Percentiles rank a stretch among this genome's conserved stretches.
These are phyloP conservation scores for Cytospora paraplurivora DNA, from an alignment of 2,329 filamentous ascomycete genomes.

Conservation along the genomic window DNA sequence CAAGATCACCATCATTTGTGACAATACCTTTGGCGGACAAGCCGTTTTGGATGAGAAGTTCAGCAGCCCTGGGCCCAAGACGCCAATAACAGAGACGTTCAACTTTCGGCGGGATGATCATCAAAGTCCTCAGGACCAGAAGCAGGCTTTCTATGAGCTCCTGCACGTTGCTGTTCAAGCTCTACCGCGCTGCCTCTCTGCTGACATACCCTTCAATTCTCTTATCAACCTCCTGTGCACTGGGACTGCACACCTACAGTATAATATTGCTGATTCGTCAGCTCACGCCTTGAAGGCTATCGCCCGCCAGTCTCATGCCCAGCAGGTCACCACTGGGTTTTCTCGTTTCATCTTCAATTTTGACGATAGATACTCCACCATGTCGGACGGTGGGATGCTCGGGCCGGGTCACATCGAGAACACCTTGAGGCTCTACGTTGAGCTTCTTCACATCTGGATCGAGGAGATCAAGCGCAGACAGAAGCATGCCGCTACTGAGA, in stretches of 20 bases:
- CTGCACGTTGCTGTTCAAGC: slow-evolving; percentile 95
- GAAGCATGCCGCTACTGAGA: slow-evolving; percentile 68
- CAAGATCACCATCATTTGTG: slow-evolving; percentile 94
- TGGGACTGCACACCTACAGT: slow-evolving; percentile 92
- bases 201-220: slow-evolving; percentile 88
- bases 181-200: slow-evolving; percentile 87
- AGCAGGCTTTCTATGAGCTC: slow-evolving; percentile 93
- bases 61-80: slow-evolving; percentile 82
- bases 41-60: slow-evolving; percentile 96
- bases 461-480: slow-evolving; percentile 91
- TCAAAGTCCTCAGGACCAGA: slow-evolving; percentile 72
- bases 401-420: slow-evolving; percentile 93
- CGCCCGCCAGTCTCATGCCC: slow-evolving; percentile 86
- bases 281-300: slow-evolving; percentile 94
- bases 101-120: slow-evolving; percentile 87
- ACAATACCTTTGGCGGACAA: slow-evolving; percentile 95
- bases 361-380: slow-evolving; percentile 94
- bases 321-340: slow-evolving; percentile 95
- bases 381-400: slow-evolving; percentile 96
- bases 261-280: slow-evolving; percentile 88
- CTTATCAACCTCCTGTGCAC: slow-evolving; percentile 95
- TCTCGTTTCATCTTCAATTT: slow-evolving; percentile 98
- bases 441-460: slow-evolving; percentile 94
- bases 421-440: slow-evolving; percentile 88
- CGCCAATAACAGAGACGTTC: slow-evolving; percentile 91